Conservation (phyloP, 2,329 filamentous ascomycete genomes). For the Cladorrhinum sp. region DNA sequence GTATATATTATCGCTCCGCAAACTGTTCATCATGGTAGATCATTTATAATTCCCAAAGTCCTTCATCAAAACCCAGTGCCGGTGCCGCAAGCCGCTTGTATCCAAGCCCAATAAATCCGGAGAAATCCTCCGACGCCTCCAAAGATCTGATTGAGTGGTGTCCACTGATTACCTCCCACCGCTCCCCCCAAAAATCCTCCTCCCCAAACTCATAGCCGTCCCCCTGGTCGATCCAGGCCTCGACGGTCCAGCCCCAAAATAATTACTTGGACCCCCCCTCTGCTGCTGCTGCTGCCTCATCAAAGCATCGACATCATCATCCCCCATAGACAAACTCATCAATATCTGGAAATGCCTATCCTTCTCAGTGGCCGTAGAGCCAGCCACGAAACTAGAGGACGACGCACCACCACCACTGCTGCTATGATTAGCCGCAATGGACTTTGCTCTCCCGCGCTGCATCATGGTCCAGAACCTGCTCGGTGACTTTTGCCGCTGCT, state of each 20-base stretch:
- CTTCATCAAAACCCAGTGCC: too few relatives aligned
- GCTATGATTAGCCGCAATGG: not conserved
- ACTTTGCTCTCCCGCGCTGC: not conserved
- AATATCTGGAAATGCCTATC: not conserved
- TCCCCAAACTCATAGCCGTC: not conserved
- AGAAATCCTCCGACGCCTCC: not conserved
- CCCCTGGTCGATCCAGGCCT: not conserved
- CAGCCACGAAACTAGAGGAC: not conserved
- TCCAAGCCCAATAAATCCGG: too few relatives aligned
- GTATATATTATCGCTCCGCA: too few relatives aligned
- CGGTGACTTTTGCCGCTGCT: not conserved
- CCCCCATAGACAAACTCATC: not conserved
- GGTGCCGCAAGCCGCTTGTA: too few relatives aligned
- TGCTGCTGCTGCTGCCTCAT: too few relatives aligned
- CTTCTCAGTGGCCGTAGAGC: not conserved
- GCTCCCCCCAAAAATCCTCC: not conserved
- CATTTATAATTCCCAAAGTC: too few relatives aligned
- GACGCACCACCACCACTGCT: not conserved
- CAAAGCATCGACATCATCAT: not conserved
- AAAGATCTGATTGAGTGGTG: not conserved
- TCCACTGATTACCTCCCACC: not conserved
- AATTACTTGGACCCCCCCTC: too few relatives aligned
- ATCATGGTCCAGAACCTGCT: not conserved
- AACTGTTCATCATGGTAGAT: too few relatives aligned
- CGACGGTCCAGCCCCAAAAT: too few relatives aligned